Conservation (phyloP, 768 basidiomycete species). For the Piloderma croceum region DNA sequence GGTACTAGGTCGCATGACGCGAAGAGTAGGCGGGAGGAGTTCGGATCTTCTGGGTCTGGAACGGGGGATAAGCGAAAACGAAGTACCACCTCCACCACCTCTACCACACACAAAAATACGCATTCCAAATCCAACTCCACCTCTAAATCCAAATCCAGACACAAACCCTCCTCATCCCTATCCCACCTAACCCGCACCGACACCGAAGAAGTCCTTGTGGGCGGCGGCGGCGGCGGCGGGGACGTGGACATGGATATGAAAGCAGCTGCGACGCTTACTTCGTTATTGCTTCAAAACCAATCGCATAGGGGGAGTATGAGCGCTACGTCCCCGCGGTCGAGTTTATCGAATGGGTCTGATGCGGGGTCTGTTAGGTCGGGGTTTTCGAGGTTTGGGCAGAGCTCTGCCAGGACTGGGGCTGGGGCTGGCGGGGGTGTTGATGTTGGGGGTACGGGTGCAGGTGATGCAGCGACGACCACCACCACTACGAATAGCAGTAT, state of each 20-base stretch:
- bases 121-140: no score
- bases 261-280: conserved; percentile 76
- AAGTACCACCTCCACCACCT: no score
- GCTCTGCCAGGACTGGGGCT: conserved; percentile 58
- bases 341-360: conserved; percentile 64
- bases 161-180: no score
- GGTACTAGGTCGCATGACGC: no score
- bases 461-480: no score
- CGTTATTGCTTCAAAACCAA: conserved; percentile 59
- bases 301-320: conserved; percentile 58
- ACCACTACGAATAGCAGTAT: conserved; percentile 13
- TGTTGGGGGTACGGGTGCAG: no score
- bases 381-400: conserved; percentile 62
- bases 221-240: conserved; percentile 22
- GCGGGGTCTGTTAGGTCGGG: conserved; percentile 54
- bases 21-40: no score
- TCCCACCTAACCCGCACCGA: no score
- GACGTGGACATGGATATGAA: conserved; percentile 73
- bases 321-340: conserved; percentile 66
- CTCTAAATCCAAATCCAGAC: no score
- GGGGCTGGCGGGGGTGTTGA: no score
- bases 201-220: conserved; percentile 34
- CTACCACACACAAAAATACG: no score
- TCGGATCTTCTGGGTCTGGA: no score
- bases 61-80: conserved; percentile 2